phyloP scores from a whole-genome alignment of 2,329 filamentous ascomycete genomes.

The Bisporella sp. region DNA sequence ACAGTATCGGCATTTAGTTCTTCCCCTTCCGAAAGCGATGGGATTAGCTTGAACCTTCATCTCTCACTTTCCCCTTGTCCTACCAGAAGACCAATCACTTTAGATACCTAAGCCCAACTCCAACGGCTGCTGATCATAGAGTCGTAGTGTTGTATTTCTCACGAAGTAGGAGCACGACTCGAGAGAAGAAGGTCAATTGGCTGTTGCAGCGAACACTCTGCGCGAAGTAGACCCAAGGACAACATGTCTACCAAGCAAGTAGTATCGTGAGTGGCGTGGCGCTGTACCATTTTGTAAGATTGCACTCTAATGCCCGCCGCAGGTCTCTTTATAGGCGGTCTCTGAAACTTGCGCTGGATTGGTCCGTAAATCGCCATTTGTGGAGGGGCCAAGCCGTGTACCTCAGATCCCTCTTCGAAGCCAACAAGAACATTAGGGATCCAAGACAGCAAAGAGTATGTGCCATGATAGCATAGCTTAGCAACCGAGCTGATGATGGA shows the following conservation, averaged over 20 bases:
- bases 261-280: slow-evolving; percentile 23
- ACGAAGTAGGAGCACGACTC: too few relatives aligned
- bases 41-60: too few relatives aligned
- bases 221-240: too few relatives aligned
- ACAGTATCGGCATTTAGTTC: too few relatives aligned
- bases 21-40: too few relatives aligned
- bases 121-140: too few relatives aligned
- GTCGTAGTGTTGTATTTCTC: too few relatives aligned
- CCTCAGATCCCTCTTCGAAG: slow-evolving; percentile 90
- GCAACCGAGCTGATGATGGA: slow-evolving; percentile 8
- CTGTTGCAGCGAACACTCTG: too few relatives aligned
- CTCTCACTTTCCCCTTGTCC: too few relatives aligned
- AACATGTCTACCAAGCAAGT: slow-evolving; percentile 29
- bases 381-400: slow-evolving; percentile 97
- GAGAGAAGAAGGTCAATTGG: too few relatives aligned
- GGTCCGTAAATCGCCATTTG: slow-evolving; percentile 84
- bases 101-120: too few relatives aligned
- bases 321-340: slow-evolving; percentile 84
- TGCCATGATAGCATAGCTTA: neutral
- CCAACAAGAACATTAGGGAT: slow-evolving; percentile 78
- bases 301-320: slow-evolving; percentile 6
- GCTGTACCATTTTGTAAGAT: neutral
- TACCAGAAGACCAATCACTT: too few relatives aligned
- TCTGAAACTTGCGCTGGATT: slow-evolving; percentile 88
- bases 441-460: slow-evolving; percentile 71